A percentile compares a stretch with the other conserved stretches of the same genome.
Conservation (phyloP, 1,284 basidiomycete species). For the Papiliotrema fonsecae region DNA sequence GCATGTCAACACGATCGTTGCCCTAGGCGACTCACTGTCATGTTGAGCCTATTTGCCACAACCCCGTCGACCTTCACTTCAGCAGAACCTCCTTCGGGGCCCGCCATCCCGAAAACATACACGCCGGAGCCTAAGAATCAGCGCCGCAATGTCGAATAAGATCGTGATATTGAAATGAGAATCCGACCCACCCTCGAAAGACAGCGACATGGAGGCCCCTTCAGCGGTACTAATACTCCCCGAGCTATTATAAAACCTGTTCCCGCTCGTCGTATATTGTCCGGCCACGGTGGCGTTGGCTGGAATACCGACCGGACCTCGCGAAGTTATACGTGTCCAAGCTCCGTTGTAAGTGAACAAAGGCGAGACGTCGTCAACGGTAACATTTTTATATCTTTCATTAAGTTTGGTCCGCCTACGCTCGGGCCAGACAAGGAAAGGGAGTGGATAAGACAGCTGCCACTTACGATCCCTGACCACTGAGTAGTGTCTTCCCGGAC, state of each 20-base stretch:
- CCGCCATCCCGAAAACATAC: constrained; percentile 9
- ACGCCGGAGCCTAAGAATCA: constrained; percentile 3
- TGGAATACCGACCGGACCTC: constrained; percentile 1
- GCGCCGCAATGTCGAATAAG: background rate
- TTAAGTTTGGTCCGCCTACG: too few relatives aligned
- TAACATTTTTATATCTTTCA: constrained; percentile 14
- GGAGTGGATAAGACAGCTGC: too few relatives aligned
- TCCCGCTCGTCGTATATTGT: background rate
- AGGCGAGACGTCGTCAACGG: constrained; percentile 20
- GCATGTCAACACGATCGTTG: background rate
- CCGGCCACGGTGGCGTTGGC: constrained; percentile 7
- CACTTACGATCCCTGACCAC: background rate
- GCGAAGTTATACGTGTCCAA: constrained; percentile 17
- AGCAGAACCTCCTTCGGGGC: constrained; percentile 7
- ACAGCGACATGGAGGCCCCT: background rate
- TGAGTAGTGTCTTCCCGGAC: constrained; percentile 3
- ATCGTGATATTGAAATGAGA: too few relatives aligned
- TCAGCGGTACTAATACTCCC: constrained; percentile 8
- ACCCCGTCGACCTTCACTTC: constrained; percentile 9
- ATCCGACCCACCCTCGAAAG: constrained; percentile 1
- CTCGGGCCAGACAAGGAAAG: too few relatives aligned
- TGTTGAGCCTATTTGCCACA: constrained; percentile 3
- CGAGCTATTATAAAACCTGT: constrained; percentile 12
- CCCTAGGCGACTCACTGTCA: constrained; percentile 1
- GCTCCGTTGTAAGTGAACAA: constrained; percentile 14